Base-by-base conservation (phyloP, 2,329 filamentous ascomycete genomes). In the Catunica adiposa region DNA sequence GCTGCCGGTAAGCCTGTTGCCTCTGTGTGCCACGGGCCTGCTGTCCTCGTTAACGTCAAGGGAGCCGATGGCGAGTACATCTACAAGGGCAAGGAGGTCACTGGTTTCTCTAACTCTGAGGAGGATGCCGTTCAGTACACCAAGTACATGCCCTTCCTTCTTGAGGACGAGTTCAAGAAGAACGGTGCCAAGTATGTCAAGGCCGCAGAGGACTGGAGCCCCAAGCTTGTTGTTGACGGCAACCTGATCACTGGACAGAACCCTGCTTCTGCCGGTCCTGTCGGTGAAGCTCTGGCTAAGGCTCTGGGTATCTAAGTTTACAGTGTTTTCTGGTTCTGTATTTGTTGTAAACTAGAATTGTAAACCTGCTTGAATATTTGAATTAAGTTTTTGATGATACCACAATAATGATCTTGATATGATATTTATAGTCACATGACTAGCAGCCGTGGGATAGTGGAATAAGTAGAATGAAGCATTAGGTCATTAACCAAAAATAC, bases 11-110 rank as follows among this genome's bases (percentile, higher is more conserved):
- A 84, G 71, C 71, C 79, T 55, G 74, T 86, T 14, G 70, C 78
- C 0, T 79, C 82, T 2, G 80, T 86, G 48, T 86, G 83, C 70
- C 83, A 86, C 67, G 83, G 80, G 4, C 79, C 82, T 1, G 77
- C 76, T 2, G 83, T 75, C 11, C 70, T 86, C 15, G 71, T 74
- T 51, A 74, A 81, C 61, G 81, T 77, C 37, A 76, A 73, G 62
- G 63, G 73, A 20, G 60, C 67, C 3, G 69, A 73, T 59, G 79
- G 78, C 34, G 68, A 71, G 60, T 70, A 71, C 53, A 67, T 84
- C 8, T 66, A 85, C 40, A 67, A 72, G 52, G 79, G 76, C 47
- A 74, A 73, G 63, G 68, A 72, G 48, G 77, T 80, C 23, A 83
- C 80, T 0, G 80, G 76, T 8, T 85, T 84, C 66, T 65, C 74